These are phyloP conservation scores for Calonectria naviculata DNA, from an alignment of 2,329 filamentous ascomycete species.

Conservation along the genomic window DNA sequence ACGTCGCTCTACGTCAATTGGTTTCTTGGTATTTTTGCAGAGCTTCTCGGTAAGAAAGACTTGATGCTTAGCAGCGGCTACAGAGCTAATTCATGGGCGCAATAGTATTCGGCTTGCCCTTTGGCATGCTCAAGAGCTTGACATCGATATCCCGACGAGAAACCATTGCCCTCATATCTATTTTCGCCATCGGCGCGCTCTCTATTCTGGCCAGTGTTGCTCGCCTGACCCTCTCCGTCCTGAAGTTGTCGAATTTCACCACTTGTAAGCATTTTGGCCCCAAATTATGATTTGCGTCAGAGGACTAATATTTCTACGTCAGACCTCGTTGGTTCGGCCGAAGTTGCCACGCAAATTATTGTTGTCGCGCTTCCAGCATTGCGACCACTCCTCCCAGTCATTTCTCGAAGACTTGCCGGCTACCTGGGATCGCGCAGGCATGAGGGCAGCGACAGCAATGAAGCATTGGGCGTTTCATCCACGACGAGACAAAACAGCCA, in stretches of 20 bases:
- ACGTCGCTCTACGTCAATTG: not conserved
- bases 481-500: not conserved
- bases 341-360: not conserved
- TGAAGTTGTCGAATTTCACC: not conserved
- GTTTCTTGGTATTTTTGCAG: not conserved
- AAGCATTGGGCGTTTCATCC: not conserved
- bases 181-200: not conserved
- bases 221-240: not conserved
- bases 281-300: not conserved
- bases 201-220: not conserved
- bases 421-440: not conserved
- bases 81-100: not conserved
- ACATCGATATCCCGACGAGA: not conserved
- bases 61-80: fast-evolving
- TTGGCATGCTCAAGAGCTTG: not conserved
- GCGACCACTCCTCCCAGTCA: not conserved
- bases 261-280: not conserved
- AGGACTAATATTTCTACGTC: not conserved
- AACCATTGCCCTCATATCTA: not conserved
- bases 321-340: not conserved
- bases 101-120: not conserved
- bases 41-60: not conserved
- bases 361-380: not conserved
- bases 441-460: not conserved
- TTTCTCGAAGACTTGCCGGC: not conserved